phyloP scores from a whole-genome alignment of 345 rosid species.

The Moringa oleifera region DNA sequence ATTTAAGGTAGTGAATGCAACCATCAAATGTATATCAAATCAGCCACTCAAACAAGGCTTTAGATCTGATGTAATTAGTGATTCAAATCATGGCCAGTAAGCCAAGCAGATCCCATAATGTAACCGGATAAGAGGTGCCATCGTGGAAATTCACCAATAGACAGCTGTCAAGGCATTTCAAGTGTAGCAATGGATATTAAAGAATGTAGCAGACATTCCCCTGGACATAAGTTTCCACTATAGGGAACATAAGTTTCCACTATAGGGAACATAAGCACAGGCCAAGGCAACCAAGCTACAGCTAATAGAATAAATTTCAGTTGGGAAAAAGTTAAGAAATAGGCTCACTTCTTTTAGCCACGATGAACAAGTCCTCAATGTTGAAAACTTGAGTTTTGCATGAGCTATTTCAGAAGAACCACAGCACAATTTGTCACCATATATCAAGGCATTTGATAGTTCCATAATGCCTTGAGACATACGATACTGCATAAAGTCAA shows the following conservation, averaged over 20 bases:
- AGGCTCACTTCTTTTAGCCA: constrained; percentile 70
- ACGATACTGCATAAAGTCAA: constrained; percentile 64
- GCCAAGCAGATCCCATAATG: background rate
- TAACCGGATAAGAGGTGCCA: too few relatives aligned
- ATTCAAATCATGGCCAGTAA: background rate
- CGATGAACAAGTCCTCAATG: constrained; percentile 31
- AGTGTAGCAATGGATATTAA: too few relatives aligned
- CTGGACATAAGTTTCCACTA: too few relatives aligned
- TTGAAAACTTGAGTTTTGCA: constrained; percentile 54
- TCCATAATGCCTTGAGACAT: constrained; percentile 95
- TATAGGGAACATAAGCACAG: background rate
- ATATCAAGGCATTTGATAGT: constrained; percentile 86
- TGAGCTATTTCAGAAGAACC: constrained; percentile 85
- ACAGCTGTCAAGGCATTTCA: too few relatives aligned
- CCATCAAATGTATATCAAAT: too few relatives aligned
- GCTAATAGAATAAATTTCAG: background rate
- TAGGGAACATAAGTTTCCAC: too few relatives aligned
- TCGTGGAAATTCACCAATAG: too few relatives aligned
- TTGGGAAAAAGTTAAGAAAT: constrained; percentile 1
- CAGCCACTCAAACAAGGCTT: background rate
- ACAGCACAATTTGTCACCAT: constrained; percentile 78
- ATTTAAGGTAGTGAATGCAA: background rate
- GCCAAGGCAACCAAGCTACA: background rate
- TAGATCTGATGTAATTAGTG: background rate
- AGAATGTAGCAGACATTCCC: background rate